Evolutionary conservation across 1,139 yeast species (phyloP), one percentile per base, ranked within the genome.

Genomic region (Pichia sorboxylosa): DNA sequence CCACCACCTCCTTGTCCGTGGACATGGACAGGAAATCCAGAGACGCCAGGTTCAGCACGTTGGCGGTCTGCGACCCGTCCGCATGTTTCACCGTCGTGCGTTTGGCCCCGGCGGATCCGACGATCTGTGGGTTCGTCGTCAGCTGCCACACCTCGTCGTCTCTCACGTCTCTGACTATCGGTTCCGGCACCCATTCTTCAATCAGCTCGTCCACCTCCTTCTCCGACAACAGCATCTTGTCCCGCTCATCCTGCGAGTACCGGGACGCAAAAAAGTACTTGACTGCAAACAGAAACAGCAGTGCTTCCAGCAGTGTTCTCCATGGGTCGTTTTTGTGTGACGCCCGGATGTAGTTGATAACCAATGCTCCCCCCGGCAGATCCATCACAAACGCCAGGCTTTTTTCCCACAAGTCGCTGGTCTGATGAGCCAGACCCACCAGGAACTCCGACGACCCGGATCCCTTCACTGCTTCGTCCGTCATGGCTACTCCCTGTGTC

Each of bases 241-340:
- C 84, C 29, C 76, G 68, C 56, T 80, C 80, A 49, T 79, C 77
- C 44, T 77, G 80, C 44, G 87, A 77, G 51, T 79, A 80, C 57
- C 83, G 83, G 21, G 90, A 73, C 14, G 92, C 69, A 35, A 87
- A 62, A 49, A 87, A 85, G 59, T 90, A 90, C 43, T 81, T 69
- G 37, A 85, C 61, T 6, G 95, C 97, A 57, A 87, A 82, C n/a
- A 85, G 52, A 31, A 85, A 70, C 44, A 90, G 64, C 14, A 77
- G 66, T 33, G 82, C 59, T 57, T 90, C 99, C 39, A 90, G 66
- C 13, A 84, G 52, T 2, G 97, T 82, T 47, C 98, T 71, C 38
- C 84, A 68, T 1, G 99, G 99, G 55, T 90, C 99, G 57, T 90
- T 73, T 53, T 84, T 87, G 54, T 87, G 87, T 4, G 96, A 84